These are phyloP conservation scores for Candida verbasci DNA, from an alignment of 805 yeast genomes.

Conservation along the genomic window DNA sequence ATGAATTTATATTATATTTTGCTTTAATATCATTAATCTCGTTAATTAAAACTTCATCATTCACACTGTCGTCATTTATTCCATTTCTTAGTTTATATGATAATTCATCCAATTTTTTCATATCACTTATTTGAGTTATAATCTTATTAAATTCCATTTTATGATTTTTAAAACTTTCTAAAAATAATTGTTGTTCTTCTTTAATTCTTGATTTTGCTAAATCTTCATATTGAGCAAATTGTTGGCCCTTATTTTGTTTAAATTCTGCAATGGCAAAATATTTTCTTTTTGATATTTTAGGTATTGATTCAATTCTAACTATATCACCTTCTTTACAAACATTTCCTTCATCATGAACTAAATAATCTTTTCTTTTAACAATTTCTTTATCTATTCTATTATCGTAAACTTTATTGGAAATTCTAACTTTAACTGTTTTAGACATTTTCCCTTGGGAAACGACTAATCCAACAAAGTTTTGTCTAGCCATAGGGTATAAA, in stretches of 20 bases:
- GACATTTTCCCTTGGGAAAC: constrained; percentile 94
- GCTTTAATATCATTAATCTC: constrained; percentile 34
- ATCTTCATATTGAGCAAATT: constrained; percentile 73
- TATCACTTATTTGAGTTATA: constrained; percentile 33
- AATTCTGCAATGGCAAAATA: constrained; percentile 91
- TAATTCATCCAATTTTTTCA: constrained; percentile 27
- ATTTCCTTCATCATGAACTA: constrained; percentile 92
- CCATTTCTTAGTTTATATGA: constrained; percentile 1
- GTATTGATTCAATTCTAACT: constrained; percentile 85
- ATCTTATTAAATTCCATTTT: constrained; percentile 23
- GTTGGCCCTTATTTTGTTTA: constrained; percentile 84
- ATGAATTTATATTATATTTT: constrained; percentile 33
- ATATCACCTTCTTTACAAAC: constrained; percentile 92
- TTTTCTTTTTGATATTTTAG: constrained; percentile 79
- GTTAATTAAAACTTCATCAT: constrained; percentile 14
- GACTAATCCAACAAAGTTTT: constrained; percentile 87
- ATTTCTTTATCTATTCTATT: constrained; percentile 69
- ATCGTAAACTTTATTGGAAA: constrained; percentile 72
- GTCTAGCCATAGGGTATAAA: constrained; percentile 96
- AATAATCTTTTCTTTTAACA: constrained; percentile 71
- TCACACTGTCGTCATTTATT: constrained; percentile 4
- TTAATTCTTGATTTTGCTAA: constrained; percentile 67
- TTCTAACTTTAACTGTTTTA: constrained; percentile 92
- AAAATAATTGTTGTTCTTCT: constrained; percentile 59
- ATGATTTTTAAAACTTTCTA: constrained; percentile 50